Evolutionary conservation across 2,329 filamentous ascomycete genomes (phyloP).

Genomic region (Claviceps spartinae): DNA sequence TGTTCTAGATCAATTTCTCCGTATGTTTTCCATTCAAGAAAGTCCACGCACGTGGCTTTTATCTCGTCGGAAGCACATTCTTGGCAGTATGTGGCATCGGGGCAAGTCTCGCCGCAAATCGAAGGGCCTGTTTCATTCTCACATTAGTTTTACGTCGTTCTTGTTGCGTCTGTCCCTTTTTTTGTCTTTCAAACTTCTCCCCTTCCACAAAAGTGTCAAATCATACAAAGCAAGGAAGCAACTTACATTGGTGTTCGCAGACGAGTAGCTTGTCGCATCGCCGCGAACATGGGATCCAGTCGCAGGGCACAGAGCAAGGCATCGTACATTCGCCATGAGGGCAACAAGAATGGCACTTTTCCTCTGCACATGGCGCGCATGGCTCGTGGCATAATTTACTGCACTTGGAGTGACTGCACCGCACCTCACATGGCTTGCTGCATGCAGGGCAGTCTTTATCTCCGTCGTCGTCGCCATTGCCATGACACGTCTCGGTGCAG

Average conservation of each 20-base stretch:
- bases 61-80: constrained; percentile 32
- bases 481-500: constrained; percentile 41
- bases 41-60: constrained; percentile 38
- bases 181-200: no score
- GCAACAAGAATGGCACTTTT: constrained; percentile 39
- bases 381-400: constrained; percentile 41
- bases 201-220: not conserved
- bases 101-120: constrained; percentile 52
- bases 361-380: constrained; percentile 46
- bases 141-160: not conserved
- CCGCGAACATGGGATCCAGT: constrained; percentile 49
- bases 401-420: constrained; percentile 44
- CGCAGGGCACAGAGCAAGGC: constrained; percentile 54
- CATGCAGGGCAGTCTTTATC: constrained; percentile 32
- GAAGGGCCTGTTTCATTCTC: constrained; percentile 27
- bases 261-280: constrained; percentile 38
- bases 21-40: constrained; percentile 40
- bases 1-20: constrained; percentile 42
- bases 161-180: no score
- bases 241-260: constrained; percentile 47
- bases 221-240: not conserved
- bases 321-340: constrained; percentile 36
- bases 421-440: constrained; percentile 34
- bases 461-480: constrained; percentile 10
- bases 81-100: constrained; percentile 39